phyloP scores from a whole-genome alignment of 345 rosid species.

The Euphorbia pulcherrima region DNA sequence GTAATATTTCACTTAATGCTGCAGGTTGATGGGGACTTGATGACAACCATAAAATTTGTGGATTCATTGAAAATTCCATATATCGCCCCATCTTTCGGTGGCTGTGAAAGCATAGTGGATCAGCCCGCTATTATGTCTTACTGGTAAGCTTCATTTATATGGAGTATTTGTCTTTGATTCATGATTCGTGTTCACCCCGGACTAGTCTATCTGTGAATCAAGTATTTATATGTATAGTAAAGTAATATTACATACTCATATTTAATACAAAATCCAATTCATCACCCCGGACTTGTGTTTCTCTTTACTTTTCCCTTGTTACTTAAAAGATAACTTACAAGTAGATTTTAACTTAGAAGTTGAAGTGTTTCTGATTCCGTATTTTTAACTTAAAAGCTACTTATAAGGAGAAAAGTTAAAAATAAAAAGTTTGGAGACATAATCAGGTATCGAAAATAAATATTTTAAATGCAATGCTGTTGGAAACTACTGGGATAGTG shows the following conservation, averaged over 20 bases:
- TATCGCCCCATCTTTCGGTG: slow-evolving; percentile 98
- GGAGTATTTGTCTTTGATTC: not conserved
- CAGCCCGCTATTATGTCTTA: slow-evolving; percentile 99
- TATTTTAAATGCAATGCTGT: not conserved
- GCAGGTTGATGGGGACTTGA: slow-evolving; percentile 80
- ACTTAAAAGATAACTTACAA: too few species aligned
- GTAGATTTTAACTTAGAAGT: too few species aligned
- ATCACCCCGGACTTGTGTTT: too few species aligned
- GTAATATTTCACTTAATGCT: not conserved
- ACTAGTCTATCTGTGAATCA: not conserved
- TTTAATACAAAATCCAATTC: not conserved
- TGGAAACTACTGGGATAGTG: not conserved
- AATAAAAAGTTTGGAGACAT: too few species aligned
- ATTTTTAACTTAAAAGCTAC: too few species aligned
- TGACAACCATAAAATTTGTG: slow-evolving; percentile 63
- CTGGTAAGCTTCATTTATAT: slow-evolving; percentile 46
- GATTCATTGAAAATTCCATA: slow-evolving; percentile 91
- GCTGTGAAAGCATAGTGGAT: slow-evolving; percentile 94
- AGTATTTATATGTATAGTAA: not conserved
- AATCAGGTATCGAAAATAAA: not conserved
- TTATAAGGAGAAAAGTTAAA: too few species aligned
- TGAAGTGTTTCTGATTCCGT: too few species aligned
- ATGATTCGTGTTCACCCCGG: not conserved
- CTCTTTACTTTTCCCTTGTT: too few species aligned
- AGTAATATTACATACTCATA: not conserved